Conservation (phyloP, 306 rosid genomes). For the Inga oerstediana region DNA sequence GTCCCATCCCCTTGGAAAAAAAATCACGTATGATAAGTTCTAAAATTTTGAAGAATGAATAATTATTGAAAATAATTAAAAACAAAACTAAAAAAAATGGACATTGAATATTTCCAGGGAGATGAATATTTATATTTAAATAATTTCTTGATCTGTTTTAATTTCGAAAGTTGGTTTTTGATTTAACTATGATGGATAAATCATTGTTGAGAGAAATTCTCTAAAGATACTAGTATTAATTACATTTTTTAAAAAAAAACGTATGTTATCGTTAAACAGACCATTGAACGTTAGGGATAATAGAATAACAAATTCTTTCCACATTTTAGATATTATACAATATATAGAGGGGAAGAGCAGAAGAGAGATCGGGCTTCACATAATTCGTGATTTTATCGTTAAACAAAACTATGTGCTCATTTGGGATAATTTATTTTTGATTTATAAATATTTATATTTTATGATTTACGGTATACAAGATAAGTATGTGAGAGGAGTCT, state of each 20-base stretch:
- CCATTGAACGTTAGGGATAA: background rate
- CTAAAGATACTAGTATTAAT: background rate
- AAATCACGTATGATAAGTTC: background rate
- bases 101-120: background rate
- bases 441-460: no score
- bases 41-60: background rate
- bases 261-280: background rate
- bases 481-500: no score
- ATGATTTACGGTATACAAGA: no score
- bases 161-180: background rate
- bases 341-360: background rate
- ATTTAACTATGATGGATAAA: background rate
- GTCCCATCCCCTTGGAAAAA: background rate
- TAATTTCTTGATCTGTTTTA: background rate
- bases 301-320: background rate
- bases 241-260: background rate
- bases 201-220: background rate
- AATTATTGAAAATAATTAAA: background rate
- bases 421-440: no score
- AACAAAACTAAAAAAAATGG: background rate
- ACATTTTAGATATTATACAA: background rate
- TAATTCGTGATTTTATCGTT: no score
- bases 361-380: background rate
- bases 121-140: background rate
- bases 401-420: no score